Evolutionary conservation across 495 filamentous ascomycete genomes (phyloP), one percentile per base, ranked within the genome.

Genomic region (Talaromyces stipitatus): DNA sequence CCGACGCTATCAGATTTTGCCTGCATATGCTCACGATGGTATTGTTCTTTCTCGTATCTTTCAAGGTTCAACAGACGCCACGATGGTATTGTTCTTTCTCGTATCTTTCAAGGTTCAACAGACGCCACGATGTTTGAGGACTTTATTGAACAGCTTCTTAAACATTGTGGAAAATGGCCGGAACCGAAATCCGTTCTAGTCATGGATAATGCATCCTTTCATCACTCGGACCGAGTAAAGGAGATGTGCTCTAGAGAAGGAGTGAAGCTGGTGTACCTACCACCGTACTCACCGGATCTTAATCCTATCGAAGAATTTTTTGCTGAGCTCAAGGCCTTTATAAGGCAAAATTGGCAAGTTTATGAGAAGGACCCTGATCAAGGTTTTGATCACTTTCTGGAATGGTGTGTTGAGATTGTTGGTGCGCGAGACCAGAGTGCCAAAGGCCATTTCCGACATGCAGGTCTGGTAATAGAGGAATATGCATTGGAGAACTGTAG

Each of bases 161-260:
- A 59, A 38, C 60, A 74, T 47, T 75, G 61, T 56, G 61, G 67
- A 28, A 66, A 32, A 60, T 77, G 53, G 61, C 75, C 69, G 1
- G 66, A 70, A 48, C 67, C 61, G 16, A 72, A 68, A 46, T 75
- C 67, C 28, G 72, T 78, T 4, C 45, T 79, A 29, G 52, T 78
- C 14, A 75, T 54, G n/a, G n/a, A n/a, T n/a, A n/a, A n/a, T n/a
- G n/a, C n/a, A n/a, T n/a, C n/a, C n/a, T n/a, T n/a, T n/a, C 62
- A 79, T 61, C 63, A 63, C 56, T 63, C 61, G 4, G 62, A 70
- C 3, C 47, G 61, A 36, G 61, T 76, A 12, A 48, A 71, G 50
- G 48, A 71, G 33, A 58, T 75, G 58, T 77, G 66, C 52, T 38
- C 45, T 9, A 59, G 66, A 18, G 67, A 68, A 27, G 69, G 75